Evolutionary conservation across 495 filamentous ascomycete species (phyloP).

Genomic region (Daldinia grandis): DNA sequence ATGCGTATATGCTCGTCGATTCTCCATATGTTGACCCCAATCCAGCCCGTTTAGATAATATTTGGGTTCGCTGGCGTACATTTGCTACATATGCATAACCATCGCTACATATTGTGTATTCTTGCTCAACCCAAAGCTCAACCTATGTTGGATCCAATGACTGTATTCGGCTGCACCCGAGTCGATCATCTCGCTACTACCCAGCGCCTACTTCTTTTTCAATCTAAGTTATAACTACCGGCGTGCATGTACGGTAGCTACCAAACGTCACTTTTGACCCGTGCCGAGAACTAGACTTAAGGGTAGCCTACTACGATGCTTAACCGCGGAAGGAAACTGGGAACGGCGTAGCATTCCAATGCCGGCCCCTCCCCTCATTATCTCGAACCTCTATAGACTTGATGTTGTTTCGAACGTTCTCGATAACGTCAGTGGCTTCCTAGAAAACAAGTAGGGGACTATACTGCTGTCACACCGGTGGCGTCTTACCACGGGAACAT

Average conservation of each 20-base stretch:
- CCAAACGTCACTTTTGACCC: constrained; percentile 33
- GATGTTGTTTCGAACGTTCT: constrained; percentile 23
- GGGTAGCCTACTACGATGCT: constrained; percentile 20
- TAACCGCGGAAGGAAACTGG: constrained; percentile 26
- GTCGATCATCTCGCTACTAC: constrained; percentile 40
- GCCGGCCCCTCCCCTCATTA: constrained; percentile 22
- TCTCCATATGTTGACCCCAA: constrained; percentile 36
- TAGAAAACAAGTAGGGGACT: constrained; percentile 16
- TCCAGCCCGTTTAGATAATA: constrained; percentile 24
- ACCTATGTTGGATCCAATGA: constrained; percentile 35
- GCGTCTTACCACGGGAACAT: constrained; percentile 24
- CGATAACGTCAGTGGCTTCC: constrained; percentile 39
- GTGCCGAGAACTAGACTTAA: constrained; percentile 28
- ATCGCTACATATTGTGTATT: constrained; percentile 28
- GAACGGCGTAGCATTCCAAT: constrained; percentile 27
- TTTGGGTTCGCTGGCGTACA: constrained; percentile 13
- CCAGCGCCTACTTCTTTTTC: constrained; percentile 29
- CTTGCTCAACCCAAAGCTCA: constrained; percentile 34
- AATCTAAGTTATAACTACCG: constrained; percentile 39
- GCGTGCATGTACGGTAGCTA: constrained; percentile 33
- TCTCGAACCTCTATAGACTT: constrained; percentile 8
- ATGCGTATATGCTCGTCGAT: constrained; percentile 28
- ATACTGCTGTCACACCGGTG: constrained; percentile 25
- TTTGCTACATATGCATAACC: constrained; percentile 25
- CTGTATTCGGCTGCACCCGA: constrained; percentile 42